Evolutionary conservation across 2,329 filamentous ascomycete genomes (phyloP), one percentile per base, ranked within the genome.

Genomic region (Amauroascus niger): DNA sequence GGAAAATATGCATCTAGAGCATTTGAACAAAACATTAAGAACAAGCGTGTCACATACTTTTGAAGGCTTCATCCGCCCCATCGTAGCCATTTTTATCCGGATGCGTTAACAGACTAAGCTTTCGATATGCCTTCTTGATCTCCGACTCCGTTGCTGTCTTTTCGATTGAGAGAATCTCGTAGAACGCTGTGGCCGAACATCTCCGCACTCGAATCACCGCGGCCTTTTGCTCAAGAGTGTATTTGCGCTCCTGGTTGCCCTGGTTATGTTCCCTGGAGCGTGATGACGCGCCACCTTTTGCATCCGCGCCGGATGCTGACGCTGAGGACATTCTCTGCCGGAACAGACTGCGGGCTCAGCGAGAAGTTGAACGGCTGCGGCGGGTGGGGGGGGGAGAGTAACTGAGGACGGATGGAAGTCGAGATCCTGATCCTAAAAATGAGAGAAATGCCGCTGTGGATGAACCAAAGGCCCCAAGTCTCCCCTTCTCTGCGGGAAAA

Each of bases 51-150:
- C 47, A 72, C 77, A 70, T 65, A 82, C 80, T 87, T 76, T 98
- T 98, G 76, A 98, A 98, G 30, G 93, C 93, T 74, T 98, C 93
- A 68, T 96, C 93, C 53, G 93, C 91, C 56, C 94, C 83, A 35
- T 91, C 84, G 69, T 96, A 90, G 49, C 90, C 90, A 77, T 98
- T 98, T 77, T 98, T 98, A 76, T 98, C 93, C 59, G 93, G 93
- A 76, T 98, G 93, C 56, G 93, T 98, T 65, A 97, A 78, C 64
- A 98, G 75, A 67, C 87, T 93, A 68, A 94, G 79, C 74, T 95
- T 97, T 65, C 91, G 82, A 73, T 98, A 98, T 6, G 93, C 91
- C 76, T 97, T 97, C 71, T 97, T 98, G 67, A 98, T 89, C 65
- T 97, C 91, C 58, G 77, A 71, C 62, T 97, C 91, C 47, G 82